Conservation (phyloP, 2,329 filamentous ascomycete species). For the Colletotrichum navitas region DNA sequence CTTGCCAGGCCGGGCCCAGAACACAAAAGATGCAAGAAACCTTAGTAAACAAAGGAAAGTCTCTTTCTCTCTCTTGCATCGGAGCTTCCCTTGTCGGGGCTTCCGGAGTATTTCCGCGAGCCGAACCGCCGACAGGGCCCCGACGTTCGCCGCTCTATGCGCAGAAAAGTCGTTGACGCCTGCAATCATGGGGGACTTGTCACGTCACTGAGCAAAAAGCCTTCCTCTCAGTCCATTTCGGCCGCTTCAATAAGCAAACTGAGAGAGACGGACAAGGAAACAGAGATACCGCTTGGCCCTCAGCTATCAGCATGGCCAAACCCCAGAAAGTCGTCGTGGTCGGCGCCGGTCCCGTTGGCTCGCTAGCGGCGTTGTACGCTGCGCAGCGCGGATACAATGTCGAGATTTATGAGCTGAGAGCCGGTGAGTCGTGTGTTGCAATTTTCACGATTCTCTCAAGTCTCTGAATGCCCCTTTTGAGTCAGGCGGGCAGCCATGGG, state of each 20-base stretch:
- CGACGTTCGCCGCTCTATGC: conserved; percentile 7
- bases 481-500: conserved; percentile 5
- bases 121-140: conserved; percentile 5
- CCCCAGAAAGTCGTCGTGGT: conserved; percentile 83
- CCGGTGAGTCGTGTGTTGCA: conserved; percentile 72
- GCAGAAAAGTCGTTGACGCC: conserved; percentile 34
- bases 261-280: background rate
- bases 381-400: conserved; percentile 89
- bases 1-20: conserved; percentile 7
- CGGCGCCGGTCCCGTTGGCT: conserved; percentile 93
- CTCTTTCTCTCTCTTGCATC: conserved; percentile 1
- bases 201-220: conserved; percentile 24
- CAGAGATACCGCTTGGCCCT: background rate
- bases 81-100: conserved; percentile 39
- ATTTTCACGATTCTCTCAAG: background rate
- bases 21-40: background rate
- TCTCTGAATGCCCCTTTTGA: conserved; percentile 17
- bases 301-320: conserved; percentile 48
- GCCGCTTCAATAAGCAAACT: background rate
- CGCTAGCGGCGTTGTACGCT: conserved; percentile 91
- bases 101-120: conserved; percentile 34
- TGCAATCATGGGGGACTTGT: conserved; percentile 27
- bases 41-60: background rate
- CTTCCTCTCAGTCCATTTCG: background rate
- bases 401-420: conserved; percentile 92